Percentiles rank a stretch among this genome's conserved stretches.
These are phyloP conservation scores for Papilionanthe hybrid DNA, from an alignment of 116 monocot genomes.

Conservation along the genomic window DNA sequence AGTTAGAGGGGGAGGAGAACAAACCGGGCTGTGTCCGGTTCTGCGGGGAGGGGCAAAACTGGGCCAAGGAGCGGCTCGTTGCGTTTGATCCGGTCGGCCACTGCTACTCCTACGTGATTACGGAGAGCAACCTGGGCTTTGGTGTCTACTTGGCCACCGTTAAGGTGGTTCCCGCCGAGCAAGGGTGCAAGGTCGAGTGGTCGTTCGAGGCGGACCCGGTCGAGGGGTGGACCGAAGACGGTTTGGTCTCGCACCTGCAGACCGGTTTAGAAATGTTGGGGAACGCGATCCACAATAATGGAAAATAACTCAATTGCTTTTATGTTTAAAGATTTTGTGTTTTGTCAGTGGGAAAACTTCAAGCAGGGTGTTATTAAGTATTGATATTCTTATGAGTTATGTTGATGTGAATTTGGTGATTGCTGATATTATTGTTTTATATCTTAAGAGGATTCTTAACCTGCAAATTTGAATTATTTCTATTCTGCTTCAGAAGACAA, in stretches of 20 bases:
- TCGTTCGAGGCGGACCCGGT: constrained; percentile 9
- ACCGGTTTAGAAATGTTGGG: background rate
- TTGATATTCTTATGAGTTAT: too few species aligned
- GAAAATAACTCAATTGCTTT: background rate
- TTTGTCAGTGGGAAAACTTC: too few species aligned
- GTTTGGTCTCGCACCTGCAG: constrained; percentile 3
- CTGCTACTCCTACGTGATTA: constrained; percentile 27
- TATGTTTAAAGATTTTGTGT: too few species aligned
- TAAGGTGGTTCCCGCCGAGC: constrained; percentile 3
- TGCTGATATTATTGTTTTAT: too few species aligned
- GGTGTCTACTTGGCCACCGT: constrained; percentile 23
- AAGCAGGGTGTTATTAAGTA: too few species aligned
- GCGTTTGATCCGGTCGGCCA: constrained; percentile 13
- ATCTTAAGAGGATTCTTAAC: too few species aligned
- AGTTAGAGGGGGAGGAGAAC: constrained; percentile 4
- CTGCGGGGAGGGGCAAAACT: constrained; percentile 3
- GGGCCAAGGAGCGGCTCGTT: constrained; percentile 33
- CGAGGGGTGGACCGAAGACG: constrained; percentile 2
- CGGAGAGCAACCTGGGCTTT: constrained; percentile 36
- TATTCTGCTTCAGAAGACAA: too few species aligned
- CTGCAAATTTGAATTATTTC: too few species aligned
- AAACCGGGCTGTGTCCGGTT: constrained; percentile 19
- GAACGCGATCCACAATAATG: background rate
- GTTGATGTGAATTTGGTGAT: too few species aligned
- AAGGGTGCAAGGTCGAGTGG: constrained; percentile 21